Evolutionary conservation across 495 filamentous ascomycete species (phyloP), one percentile per base, ranked within the genome.

Genomic region (Podospora pseudopauciseta): DNA sequence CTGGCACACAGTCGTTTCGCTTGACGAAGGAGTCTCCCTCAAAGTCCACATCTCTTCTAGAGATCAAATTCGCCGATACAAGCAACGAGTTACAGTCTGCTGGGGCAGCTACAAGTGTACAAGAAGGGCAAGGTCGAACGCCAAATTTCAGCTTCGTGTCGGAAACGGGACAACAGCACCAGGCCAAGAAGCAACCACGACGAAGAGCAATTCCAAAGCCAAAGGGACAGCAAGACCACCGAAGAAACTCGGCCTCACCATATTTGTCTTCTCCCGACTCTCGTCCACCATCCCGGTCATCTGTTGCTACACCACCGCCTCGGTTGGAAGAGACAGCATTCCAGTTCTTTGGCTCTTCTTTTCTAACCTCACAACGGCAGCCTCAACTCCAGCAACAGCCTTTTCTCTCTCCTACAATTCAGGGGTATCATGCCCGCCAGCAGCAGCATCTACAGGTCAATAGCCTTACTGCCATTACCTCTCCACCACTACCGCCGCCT

Each of bases 61-160:
- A 69, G 65, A 63, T 76, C 58, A 74, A 60, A 26, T 74, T 74
- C 32, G 68, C 72, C n/a, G 68, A 68, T 3, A 70, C 61, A 27
- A 68, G 63, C 0, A 63, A 54, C n/a, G 63, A 64, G 4, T 27
- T 49, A 2, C 60, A 49, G 39, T 13, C 39, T 20, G 60, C 39
- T 56, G 63, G 60, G 1, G 56, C 28, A 49, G n/a, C 62, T n/a
- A 68, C 39, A 30, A 30, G 28, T 18, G 3, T 16, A 49, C 9
- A 49, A 11, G 9, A 49, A 16, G 39, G 39, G 9, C 39, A 49
- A 49, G 39, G 55, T 18, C 55, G 18, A n/a, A 58, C 15, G 13
- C 15, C 27, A 6, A 65, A 59, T 4, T n/a, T 39, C 27, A 34
- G 4, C 3, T 67, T 67, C 19, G 16, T 26, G 7, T 65, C 66